These are phyloP conservation scores for Botrytis elliptica DNA, from an alignment of 2,329 filamentous ascomycete genomes.

Conservation along the genomic window DNA sequence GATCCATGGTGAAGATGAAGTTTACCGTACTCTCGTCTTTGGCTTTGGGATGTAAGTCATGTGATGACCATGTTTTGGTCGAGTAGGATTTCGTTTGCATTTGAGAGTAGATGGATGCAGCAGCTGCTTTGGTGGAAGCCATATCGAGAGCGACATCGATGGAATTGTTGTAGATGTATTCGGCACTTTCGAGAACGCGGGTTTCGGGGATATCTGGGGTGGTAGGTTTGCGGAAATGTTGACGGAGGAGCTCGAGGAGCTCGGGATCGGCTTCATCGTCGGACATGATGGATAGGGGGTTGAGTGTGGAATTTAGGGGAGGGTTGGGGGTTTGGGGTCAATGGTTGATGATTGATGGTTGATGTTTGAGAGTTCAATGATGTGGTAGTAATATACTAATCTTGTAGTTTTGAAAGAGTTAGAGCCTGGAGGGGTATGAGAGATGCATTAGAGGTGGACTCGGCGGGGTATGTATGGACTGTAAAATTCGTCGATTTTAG, in stretches of 20 bases:
- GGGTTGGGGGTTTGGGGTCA: background rate
- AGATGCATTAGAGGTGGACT: background rate
- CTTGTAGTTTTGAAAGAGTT: background rate
- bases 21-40: slow-evolving; percentile 78
- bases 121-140: slow-evolving; percentile 77
- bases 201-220: slow-evolving; percentile 66
- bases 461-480: background rate
- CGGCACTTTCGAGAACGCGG: slow-evolving; percentile 76
- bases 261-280: slow-evolving; percentile 91
- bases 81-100: slow-evolving; percentile 87
- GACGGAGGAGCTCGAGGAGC: slow-evolving; percentile 79
- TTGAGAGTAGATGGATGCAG: slow-evolving; percentile 71
- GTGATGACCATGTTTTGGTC: slow-evolving; percentile 79
- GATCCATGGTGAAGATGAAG: slow-evolving; percentile 96
- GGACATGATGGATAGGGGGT: slow-evolving; percentile 57
- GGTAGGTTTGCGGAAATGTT: slow-evolving; percentile 65
- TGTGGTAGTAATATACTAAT: background rate
- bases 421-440: background rate
- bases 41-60: slow-evolving; percentile 83
- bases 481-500: background rate
- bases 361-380: background rate
- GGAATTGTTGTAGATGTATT: slow-evolving; percentile 87
- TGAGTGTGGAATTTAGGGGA: background rate
- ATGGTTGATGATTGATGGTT: background rate
- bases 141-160: slow-evolving; percentile 91